phyloP scores from a whole-genome alignment of 768 basidiomycete species.

The Pleurotus platypus region DNA sequence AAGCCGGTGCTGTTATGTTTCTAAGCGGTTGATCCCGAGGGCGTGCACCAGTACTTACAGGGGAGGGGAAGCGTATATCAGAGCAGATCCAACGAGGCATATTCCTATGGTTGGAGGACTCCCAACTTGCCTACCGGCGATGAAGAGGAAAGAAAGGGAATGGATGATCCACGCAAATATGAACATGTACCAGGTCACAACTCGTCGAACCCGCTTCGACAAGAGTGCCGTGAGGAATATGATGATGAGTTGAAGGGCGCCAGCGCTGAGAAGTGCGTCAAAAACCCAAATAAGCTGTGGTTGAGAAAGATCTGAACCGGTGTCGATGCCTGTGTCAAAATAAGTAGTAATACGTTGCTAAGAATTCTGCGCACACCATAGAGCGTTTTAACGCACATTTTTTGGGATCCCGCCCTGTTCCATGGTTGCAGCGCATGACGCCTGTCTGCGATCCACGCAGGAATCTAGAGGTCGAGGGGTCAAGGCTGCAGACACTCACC shows the following conservation, averaged over 20 bases:
- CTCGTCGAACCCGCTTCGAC: conserved; percentile 3
- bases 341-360: no score
- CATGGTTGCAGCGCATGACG: no score
- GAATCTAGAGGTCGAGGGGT: no score
- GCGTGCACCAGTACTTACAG: background rate
- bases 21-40: no score
- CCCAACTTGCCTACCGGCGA: conserved; percentile 6
- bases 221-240: conserved; percentile 7
- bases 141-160: conserved; percentile 1
- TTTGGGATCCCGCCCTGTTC: no score
- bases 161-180: conserved; percentile 11
- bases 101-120: background rate
- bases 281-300: background rate
- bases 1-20: background rate
- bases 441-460: no score
- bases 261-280: background rate
- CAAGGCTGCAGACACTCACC: no score
- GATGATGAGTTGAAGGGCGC: background rate
- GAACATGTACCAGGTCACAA: conserved; percentile 10
- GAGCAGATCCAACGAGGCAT: conserved; percentile 7
- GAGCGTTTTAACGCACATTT: no score
- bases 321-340: no score
- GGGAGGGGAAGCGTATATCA: conserved; percentile 10
- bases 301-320: background rate
- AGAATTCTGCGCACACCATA: no score